phyloP scores from a whole-genome alignment of 495 filamentous ascomycete genomes.

The Halenospora varia region DNA sequence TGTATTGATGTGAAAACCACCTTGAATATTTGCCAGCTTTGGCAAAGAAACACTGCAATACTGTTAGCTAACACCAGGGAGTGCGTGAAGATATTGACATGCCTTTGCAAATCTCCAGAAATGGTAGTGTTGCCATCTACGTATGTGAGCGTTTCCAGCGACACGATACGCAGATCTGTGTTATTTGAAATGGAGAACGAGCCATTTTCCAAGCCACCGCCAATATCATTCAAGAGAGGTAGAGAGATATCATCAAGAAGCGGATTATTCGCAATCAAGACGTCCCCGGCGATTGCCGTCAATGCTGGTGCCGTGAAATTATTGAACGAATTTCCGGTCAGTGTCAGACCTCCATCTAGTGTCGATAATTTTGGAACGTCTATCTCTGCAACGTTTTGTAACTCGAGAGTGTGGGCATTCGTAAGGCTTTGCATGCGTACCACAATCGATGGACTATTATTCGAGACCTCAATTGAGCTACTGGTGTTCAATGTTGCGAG shows the following conservation, averaged over 20 bases:
- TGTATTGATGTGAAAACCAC: slow-evolving; percentile 1
- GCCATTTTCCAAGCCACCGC: background rate
- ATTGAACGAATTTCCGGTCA: background rate
- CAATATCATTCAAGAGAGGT: background rate
- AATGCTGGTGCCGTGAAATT: background rate
- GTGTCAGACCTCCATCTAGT: background rate
- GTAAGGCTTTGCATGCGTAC: background rate
- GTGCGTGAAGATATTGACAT: background rate
- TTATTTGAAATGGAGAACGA: slow-evolving; percentile 2
- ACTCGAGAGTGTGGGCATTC: background rate
- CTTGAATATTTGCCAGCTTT: background rate
- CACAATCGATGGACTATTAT: background rate
- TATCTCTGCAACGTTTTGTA: background rate
- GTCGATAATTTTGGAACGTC: background rate
- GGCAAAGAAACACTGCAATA: background rate
- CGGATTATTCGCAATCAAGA: background rate
- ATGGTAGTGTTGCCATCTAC: background rate
- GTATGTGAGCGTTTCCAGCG: background rate
- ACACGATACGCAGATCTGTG: background rate
- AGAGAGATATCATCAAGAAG: background rate
- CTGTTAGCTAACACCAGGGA: too few species aligned
- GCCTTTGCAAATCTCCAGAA: background rate
- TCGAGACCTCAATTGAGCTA: background rate
- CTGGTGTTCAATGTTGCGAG: background rate
- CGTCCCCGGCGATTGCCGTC: background rate